Conservation (phyloP, 2,329 filamentous ascomycete species). For the Colletotrichum trifolii region DNA sequence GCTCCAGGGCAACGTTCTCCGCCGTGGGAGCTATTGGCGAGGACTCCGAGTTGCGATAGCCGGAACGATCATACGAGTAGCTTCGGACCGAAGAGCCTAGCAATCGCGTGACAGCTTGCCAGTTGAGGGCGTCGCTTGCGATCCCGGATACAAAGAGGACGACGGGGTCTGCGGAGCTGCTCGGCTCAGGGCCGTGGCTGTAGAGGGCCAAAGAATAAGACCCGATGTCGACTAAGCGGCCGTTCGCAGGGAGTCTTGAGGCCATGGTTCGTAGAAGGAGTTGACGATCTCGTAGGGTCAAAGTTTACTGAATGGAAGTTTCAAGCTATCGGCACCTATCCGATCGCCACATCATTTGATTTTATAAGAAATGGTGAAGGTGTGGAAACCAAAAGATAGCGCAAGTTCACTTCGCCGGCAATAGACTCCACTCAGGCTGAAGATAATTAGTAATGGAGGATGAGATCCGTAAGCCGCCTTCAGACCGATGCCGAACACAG, state of each 20-base stretch:
- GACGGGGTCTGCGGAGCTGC: not conserved
- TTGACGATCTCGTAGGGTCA: too few relatives aligned
- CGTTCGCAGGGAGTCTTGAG: slow-evolving; percentile 7
- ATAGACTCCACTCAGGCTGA: too few relatives aligned
- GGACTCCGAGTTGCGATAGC: slow-evolving; percentile 17
- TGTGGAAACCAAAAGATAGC: too few relatives aligned
- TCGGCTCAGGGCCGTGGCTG: slow-evolving; percentile 11
- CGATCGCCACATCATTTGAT: too few relatives aligned
- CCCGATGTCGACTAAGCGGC: slow-evolving; percentile 24
- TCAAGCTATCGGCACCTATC: too few relatives aligned
- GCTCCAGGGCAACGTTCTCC: slow-evolving; percentile 19
- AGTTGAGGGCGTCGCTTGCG: slow-evolving; percentile 25
- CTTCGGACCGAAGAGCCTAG: slow-evolving; percentile 10
- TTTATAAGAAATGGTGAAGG: too few relatives aligned
- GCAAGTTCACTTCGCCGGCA: too few relatives aligned
- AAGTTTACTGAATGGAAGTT: too few relatives aligned
- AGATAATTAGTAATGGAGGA: too few relatives aligned
- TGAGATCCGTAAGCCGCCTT: too few relatives aligned
- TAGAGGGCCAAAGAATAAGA: slow-evolving; percentile 22
- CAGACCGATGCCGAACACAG: too few relatives aligned
- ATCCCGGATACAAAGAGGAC: slow-evolving; percentile 17
- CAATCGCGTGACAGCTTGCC: slow-evolving; percentile 17
- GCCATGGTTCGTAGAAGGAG: not conserved
- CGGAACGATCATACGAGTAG: slow-evolving; percentile 24
- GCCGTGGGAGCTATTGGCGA: slow-evolving; percentile 1